Conservation (phyloP, 192 early-diverging fungal species). For the Podila epicladia region DNA sequence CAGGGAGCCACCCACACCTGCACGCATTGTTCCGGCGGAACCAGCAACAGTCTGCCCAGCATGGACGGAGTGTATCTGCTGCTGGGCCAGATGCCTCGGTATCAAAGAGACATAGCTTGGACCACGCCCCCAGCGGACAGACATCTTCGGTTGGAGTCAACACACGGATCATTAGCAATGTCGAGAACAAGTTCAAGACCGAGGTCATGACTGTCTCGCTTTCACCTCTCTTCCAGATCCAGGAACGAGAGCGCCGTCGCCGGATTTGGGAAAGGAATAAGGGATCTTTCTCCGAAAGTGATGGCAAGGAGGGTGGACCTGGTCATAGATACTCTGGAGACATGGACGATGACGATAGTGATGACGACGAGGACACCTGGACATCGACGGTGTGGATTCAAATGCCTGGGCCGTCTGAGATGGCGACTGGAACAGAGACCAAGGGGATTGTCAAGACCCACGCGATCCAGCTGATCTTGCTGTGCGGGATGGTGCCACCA, state of each 20-base stretch:
- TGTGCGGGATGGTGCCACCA: slow-evolving; percentile 17
- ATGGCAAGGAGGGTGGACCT: neutral
- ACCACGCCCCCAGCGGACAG: slow-evolving; percentile 1
- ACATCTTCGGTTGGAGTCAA: neutral
- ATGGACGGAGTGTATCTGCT: neutral
- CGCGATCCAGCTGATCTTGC: slow-evolving; percentile 27
- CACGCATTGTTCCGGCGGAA: slow-evolving; percentile 4
- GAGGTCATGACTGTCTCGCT: slow-evolving; percentile 16
- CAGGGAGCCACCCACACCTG: slow-evolving; percentile 29
- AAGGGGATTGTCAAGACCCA: slow-evolving; percentile 35
- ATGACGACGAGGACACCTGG: slow-evolving; percentile 19
- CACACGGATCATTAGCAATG: slow-evolving; percentile 23
- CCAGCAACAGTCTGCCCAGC: neutral
- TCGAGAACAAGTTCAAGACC: slow-evolving; percentile 42
- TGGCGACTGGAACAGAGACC: slow-evolving; percentile 32
- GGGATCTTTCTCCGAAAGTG: neutral
- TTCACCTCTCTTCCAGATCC: slow-evolving; percentile 15
- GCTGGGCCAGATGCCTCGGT: slow-evolving; percentile 4
- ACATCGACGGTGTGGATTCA: slow-evolving; percentile 27
- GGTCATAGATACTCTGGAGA: neutral
- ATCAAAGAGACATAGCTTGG: slow-evolving; percentile 38
- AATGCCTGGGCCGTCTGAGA: slow-evolving; percentile 23
- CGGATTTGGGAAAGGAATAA: neutral
- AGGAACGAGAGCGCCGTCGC: slow-evolving; percentile 18
- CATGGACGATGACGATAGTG: neutral